Conservation (phyloP, 164 flowering plant genomes). For the Umbellularia californica region DNA sequence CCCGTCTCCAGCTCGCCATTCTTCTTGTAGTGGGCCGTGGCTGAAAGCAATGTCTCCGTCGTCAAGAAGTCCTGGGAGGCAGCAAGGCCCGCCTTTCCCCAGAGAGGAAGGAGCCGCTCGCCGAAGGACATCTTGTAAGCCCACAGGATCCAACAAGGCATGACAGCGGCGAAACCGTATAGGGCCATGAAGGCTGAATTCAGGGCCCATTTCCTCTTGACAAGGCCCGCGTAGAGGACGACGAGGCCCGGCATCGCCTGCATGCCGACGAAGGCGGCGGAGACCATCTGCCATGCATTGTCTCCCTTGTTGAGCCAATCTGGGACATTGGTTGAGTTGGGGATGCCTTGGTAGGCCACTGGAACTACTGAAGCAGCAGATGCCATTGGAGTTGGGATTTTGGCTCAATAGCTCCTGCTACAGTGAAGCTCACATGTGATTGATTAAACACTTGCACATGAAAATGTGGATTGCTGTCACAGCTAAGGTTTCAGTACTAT, state of each 20-base stretch:
- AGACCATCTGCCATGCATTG: slow-evolving; percentile 31
- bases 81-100: slow-evolving; percentile 23
- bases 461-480: too few relatives aligned
- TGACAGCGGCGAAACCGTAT: slow-evolving; percentile 28
- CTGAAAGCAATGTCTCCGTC: slow-evolving; percentile 10
- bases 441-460: too few relatives aligned
- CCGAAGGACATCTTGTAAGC: slow-evolving; percentile 26
- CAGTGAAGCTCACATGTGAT: too few relatives aligned
- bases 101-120: slow-evolving; percentile 20
- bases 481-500: too few relatives aligned
- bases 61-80: slow-evolving; percentile 15
- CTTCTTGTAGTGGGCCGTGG: slow-evolving; percentile 11
- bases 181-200: slow-evolving; percentile 33
- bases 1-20: slow-evolving; percentile 8
- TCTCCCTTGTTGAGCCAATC: slow-evolving; percentile 32
- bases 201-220: slow-evolving; percentile 33
- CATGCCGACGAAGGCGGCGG: slow-evolving; percentile 24
- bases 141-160: slow-evolving; percentile 24
- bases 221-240: slow-evolving; percentile 28
- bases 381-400: too few relatives aligned
- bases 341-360: background rate
- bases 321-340: slow-evolving; percentile 13
- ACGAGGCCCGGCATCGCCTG: slow-evolving; percentile 32
- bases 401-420: too few relatives aligned
- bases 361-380: background rate